Conservation (phyloP, 1,284 basidiomycete genomes). For the Chalciporus sp. region DNA sequence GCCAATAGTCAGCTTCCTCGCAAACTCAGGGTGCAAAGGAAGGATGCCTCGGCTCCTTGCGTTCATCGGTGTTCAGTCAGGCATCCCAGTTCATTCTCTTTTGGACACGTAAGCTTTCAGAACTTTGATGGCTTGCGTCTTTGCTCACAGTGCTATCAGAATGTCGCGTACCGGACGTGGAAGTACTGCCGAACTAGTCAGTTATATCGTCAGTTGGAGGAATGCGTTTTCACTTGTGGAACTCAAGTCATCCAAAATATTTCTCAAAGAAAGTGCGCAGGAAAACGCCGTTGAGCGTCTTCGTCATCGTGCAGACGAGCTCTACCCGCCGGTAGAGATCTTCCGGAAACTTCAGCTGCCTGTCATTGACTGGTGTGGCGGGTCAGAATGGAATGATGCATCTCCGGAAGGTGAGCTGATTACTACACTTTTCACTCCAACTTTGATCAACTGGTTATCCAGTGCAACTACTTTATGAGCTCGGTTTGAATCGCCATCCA, state of each 20-base stretch:
- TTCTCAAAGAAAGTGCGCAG: constrained; percentile 46
- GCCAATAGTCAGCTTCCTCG: constrained; percentile 73
- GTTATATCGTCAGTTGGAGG: constrained; percentile 85
- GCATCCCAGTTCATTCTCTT: constrained; percentile 85
- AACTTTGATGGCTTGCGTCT: background rate
- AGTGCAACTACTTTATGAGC: constrained; percentile 60
- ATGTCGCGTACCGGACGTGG: constrained; percentile 81
- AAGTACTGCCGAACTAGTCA: constrained; percentile 71
- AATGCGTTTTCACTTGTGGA: too few species aligned
- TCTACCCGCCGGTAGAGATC: constrained; percentile 82
- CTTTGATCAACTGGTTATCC: background rate
- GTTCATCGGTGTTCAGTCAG: constrained; percentile 79
- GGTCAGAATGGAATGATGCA: constrained; percentile 68
- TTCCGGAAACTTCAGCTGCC: constrained; percentile 77
- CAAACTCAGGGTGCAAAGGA: constrained; percentile 61
- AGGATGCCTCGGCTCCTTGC: constrained; percentile 74
- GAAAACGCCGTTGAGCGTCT: constrained; percentile 7
- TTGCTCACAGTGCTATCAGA: constrained; percentile 39
- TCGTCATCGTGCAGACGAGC: constrained; percentile 62
- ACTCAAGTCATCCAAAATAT: constrained; percentile 76
- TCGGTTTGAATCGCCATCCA: constrained; percentile 77
- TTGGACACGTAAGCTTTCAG: constrained; percentile 58
- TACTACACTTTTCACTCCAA: background rate
- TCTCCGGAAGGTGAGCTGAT: constrained; percentile 77
- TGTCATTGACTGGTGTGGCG: constrained; percentile 73